These are phyloP conservation scores for Taphrina wiesneri DNA, from an alignment of 1,139 yeast genomes.

Conservation along the genomic window DNA sequence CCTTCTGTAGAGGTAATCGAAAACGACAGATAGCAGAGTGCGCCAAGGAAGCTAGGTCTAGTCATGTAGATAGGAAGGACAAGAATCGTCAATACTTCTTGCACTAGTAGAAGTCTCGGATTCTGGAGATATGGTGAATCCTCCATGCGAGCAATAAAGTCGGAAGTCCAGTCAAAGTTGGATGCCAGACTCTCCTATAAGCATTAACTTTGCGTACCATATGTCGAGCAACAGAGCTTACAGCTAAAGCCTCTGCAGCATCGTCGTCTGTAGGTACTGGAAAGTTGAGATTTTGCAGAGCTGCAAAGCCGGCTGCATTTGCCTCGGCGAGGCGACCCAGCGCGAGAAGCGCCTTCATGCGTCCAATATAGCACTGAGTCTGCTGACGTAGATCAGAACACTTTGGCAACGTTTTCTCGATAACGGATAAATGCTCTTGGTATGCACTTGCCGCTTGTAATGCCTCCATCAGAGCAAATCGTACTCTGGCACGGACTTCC, in stretches of 20 bases:
- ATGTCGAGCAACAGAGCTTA: not conserved
- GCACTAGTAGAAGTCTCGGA: not conserved
- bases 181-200: not conserved
- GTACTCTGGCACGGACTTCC: not conserved
- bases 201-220: not conserved
- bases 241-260: slow-evolving; percentile 1
- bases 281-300: not conserved
- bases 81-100: slow-evolving; percentile 10
- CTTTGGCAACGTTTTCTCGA: not conserved
- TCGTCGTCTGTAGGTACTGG: not conserved
- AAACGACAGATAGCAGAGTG: slow-evolving; percentile 6
- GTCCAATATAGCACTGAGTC: not conserved
- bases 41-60: not conserved
- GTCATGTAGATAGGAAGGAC: slow-evolving; percentile 24
- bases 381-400: not conserved
- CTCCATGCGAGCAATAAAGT: not conserved
- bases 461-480: not conserved
- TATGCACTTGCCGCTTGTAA: not conserved
- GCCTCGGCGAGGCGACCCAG: slow-evolving; percentile 6
- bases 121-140: not conserved
- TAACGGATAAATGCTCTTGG: not conserved
- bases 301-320: not conserved
- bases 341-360: slow-evolving; percentile 1
- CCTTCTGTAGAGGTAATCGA: not conserved
- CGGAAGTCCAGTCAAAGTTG: not conserved